A percentile compares a stretch with the other conserved stretches of the same genome.
These are phyloP conservation scores for Oryza punctata DNA, from an alignment of 176 grass and related monocot genomes.

Conservation along the genomic window DNA sequence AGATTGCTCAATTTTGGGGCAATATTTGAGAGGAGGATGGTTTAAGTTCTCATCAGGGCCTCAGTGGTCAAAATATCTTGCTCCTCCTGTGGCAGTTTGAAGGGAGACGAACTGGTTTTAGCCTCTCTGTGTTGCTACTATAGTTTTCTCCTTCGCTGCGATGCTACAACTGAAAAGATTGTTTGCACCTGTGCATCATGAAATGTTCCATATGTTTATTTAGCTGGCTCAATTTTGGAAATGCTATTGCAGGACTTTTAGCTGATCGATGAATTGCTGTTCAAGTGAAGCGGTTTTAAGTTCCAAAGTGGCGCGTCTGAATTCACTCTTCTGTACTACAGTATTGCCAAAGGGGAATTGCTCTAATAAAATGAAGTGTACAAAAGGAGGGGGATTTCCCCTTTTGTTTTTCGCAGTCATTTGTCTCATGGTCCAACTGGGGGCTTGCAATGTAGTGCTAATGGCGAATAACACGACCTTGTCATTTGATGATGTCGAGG, in stretches of 20 bases:
- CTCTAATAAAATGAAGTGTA: slow-evolving; percentile 29
- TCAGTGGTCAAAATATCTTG: background rate
- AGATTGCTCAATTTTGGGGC: background rate
- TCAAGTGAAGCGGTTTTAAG: background rate
- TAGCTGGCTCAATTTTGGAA: background rate
- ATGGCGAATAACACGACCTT: slow-evolving; percentile 63
- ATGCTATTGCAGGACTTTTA: slow-evolving; percentile 24
- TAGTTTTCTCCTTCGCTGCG: background rate
- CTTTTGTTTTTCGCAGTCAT: slow-evolving; percentile 32
- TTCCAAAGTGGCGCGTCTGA: background rate
- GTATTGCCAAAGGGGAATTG: background rate
- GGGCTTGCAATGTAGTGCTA: slow-evolving; percentile 58
- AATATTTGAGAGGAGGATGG: background rate
- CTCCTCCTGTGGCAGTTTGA: background rate
- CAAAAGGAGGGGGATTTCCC: slow-evolving; percentile 27
- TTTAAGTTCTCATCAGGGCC: background rate
- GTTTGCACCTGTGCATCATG: background rate
- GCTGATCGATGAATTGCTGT: slow-evolving; percentile 14
- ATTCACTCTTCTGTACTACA: background rate
- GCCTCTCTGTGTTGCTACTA: background rate
- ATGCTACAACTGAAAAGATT: background rate
- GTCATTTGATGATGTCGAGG: slow-evolving; percentile 67
- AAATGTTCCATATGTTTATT: background rate
- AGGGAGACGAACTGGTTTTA: background rate
- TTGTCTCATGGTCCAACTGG: slow-evolving; percentile 47